Evolutionary conservation across 495 filamentous ascomycete genomes (phyloP), one percentile per base, ranked within the genome.

Genomic region (Penicillium pancosmium): DNA sequence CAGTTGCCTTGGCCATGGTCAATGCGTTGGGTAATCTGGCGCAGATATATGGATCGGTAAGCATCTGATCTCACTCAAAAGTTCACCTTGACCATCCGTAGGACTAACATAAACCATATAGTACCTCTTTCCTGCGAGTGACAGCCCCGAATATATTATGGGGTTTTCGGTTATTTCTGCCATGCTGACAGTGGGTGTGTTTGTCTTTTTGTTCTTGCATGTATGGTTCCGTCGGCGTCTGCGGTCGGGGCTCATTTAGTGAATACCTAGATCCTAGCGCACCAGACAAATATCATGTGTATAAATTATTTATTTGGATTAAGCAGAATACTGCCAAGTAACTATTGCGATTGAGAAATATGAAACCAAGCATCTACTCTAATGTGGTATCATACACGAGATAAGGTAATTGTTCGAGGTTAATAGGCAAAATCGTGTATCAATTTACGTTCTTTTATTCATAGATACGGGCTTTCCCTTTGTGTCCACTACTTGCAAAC

Each of bases 21-120:
- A 81, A 82, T 61, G 75, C 75, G 0, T 63, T 81, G 44, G 80
- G 79, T 11, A 82, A 83, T 54, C 58, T 82, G 40, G 74, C 78
- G 4, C 75, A 78, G 50, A 78, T 85, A 2, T 85, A 84, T 64
- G 80, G 81, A 18, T 63, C 67, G 15, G 65, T 67, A 52, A 10
- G 61, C 49, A 35, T 8, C n/a, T 27, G 27, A 11, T 13, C 12
- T 46, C 25, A 43, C 50, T 21, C 8, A 48, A 50, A 43, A 13
- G 12, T 27, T 27, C 5, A 2, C 27, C 31, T 31, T 3, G 11
- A 15, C 25, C 23, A 8, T 25, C 13, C 3, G 9, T 53, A 36
- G 34, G 2, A 15, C 21, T n/a, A 52, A 11, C 1, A 31, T 2
- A n/a, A 27, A 27, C 2, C 27, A 3, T 21, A 41, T 2, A 64